These are phyloP conservation scores for Candida nanaspora DNA, from an alignment of 805 yeast genomes.

Conservation along the genomic window DNA sequence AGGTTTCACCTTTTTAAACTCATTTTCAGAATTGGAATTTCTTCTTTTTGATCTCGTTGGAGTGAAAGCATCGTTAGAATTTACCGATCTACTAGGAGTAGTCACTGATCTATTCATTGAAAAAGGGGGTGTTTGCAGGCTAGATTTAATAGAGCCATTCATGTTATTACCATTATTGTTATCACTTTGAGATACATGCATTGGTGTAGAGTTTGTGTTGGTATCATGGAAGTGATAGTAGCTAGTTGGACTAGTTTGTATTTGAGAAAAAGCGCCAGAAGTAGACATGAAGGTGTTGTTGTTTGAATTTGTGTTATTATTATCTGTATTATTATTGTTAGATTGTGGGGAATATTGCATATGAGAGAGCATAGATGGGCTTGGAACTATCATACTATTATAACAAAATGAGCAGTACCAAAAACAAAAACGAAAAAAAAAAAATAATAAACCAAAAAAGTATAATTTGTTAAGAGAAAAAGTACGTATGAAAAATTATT, in stretches of 20 bases:
- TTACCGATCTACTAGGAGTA: background rate
- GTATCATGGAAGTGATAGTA: background rate
- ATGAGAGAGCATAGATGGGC: background rate
- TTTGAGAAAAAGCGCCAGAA: background rate
- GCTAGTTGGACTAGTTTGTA: background rate
- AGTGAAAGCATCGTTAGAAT: slow-evolving; percentile 6
- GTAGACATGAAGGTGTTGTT: background rate
- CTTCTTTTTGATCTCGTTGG: slow-evolving; percentile 28
- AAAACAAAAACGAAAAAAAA: background rate
- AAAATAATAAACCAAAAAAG: too few species aligned
- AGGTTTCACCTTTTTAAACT: slow-evolving; percentile 24
- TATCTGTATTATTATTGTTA: background rate
- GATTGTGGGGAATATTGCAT: background rate
- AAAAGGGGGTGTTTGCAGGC: background rate
- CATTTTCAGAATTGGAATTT: slow-evolving; percentile 25
- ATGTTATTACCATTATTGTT: background rate
- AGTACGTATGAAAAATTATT: too few species aligned
- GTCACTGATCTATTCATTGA: background rate
- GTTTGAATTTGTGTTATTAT: background rate
- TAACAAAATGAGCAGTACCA: too few species aligned
- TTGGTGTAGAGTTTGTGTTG: background rate
- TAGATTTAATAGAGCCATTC: too few species aligned
- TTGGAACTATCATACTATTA: background rate
- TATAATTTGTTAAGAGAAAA: too few species aligned
- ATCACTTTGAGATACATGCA: background rate